Conservation (phyloP, 441 rosid genomes). For the Bruguiera hainesii region DNA sequence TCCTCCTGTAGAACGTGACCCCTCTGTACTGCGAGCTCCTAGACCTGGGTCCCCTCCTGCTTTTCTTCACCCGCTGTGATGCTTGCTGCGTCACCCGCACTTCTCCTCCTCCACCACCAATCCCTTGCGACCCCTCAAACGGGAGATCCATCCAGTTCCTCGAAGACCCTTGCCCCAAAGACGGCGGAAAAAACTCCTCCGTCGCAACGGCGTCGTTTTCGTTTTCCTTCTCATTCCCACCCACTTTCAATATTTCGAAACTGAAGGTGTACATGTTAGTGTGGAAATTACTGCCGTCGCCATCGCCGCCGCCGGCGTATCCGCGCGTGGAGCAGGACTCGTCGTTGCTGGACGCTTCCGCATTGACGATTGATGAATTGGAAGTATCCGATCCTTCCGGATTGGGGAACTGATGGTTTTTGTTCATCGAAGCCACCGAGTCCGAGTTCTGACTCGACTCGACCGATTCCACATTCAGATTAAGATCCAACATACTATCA, state of each 20-base stretch:
- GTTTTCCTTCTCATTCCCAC: not conserved
- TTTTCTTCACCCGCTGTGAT: conserved; percentile 54
- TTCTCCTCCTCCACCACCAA: conserved; percentile 21
- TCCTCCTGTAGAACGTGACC: conserved; percentile 87
- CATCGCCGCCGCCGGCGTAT: not conserved
- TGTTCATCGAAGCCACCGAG: conserved; percentile 29
- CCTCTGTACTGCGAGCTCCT: conserved; percentile 93
- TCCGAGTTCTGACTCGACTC: conserved; percentile 54
- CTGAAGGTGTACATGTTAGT: conserved; percentile 34
- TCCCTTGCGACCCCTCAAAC: conserved; percentile 28
- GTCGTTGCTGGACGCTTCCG: conserved; percentile 55
- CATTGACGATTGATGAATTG: conserved; percentile 81
- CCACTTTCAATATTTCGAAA: conserved; percentile 66
- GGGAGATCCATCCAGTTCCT: conserved; percentile 59
- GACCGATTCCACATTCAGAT: conserved; percentile 53
- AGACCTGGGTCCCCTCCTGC: conserved; percentile 93
- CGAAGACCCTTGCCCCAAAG: conserved; percentile 26
- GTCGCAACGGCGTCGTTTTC: conserved; percentile 33
- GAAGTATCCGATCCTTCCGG: conserved; percentile 61
- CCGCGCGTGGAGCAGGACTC: conserved; percentile 74
- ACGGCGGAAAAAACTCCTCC: conserved; percentile 57
- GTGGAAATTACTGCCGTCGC: conserved; percentile 9
- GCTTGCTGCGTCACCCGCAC: conserved; percentile 40
- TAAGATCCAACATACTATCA: conserved; percentile 73
- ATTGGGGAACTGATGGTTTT: conserved; percentile 7